Evolutionary conservation across 108 stramenopile species (phyloP).

Genomic region (Cyclotella atomus): DNA sequence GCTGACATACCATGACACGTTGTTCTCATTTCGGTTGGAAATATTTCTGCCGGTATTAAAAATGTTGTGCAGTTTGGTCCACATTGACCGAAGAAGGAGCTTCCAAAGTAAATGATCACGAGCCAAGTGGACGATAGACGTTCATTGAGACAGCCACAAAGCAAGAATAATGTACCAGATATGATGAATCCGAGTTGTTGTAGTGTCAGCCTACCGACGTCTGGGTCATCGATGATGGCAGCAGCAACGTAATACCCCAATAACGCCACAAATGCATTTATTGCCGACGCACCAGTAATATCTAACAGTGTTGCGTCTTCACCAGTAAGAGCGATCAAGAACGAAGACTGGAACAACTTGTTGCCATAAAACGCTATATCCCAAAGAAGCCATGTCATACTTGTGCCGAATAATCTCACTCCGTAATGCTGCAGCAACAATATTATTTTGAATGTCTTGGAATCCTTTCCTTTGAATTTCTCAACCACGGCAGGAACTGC

Average conservation of each 20-base stretch:
- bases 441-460: constrained; percentile 5
- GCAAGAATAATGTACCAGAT: constrained; percentile 69
- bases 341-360: constrained; percentile 73
- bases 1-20: constrained; percentile 79
- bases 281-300: constrained; percentile 55
- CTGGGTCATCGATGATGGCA: constrained; percentile 60
- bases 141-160: constrained; percentile 57
- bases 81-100: constrained; percentile 76
- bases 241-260: constrained; percentile 79
- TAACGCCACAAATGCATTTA: constrained; percentile 77
- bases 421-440: constrained; percentile 64
- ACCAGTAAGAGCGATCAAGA: constrained; percentile 66
- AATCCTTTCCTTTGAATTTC: not conserved
- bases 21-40: constrained; percentile 71
- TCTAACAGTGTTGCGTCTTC: constrained; percentile 51
- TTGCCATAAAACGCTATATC: constrained; percentile 86
- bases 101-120: constrained; percentile 62
- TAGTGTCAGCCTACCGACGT: constrained; percentile 57
- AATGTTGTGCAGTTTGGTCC: constrained; percentile 84
- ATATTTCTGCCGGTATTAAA: constrained; percentile 63
- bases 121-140: constrained; percentile 48
- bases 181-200: constrained; percentile 69
- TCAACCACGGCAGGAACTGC: constrained; percentile 22
- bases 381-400: constrained; percentile 72
- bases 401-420: constrained; percentile 66